Evolutionary conservation across 1,139 yeast genomes (phyloP).

Genomic region (Hansenula sp.): DNA sequence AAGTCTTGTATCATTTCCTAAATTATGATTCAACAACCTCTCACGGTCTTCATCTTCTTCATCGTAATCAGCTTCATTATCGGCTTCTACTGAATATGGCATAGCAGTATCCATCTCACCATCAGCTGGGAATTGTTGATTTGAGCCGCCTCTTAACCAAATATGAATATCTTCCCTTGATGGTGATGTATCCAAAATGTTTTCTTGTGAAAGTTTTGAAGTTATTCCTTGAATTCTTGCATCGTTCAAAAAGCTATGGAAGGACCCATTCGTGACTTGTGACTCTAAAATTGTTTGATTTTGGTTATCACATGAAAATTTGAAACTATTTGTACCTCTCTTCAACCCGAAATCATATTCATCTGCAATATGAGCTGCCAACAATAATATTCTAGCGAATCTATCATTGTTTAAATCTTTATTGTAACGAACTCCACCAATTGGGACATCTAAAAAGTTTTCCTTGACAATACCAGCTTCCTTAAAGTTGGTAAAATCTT

Average conservation of each 20-base stretch:
- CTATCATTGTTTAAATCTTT: conserved; percentile 40
- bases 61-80: conserved; percentile 21
- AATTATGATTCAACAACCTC: conserved; percentile 7
- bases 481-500: conserved; percentile 46
- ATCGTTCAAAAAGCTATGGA: conserved; percentile 7
- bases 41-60: conserved; percentile 15
- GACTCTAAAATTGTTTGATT: not conserved
- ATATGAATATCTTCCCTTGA: not conserved
- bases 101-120: conserved; percentile 1
- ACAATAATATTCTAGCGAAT: conserved; percentile 44
- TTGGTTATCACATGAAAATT: not conserved
- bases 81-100: conserved; percentile 5
- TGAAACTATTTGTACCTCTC: conserved; percentile 34
- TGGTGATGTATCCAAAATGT: not conserved
- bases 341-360: conserved; percentile 51
- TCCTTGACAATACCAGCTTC: conserved; percentile 58
- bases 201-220: not conserved
- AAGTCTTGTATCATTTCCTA: conserved; percentile 3
- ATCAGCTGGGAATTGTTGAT: conserved; percentile 7
- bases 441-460: conserved; percentile 58
- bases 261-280: not conserved
- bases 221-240: conserved; percentile 3
- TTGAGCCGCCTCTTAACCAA: not conserved
- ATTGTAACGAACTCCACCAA: conserved; percentile 54
- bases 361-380: conserved; percentile 49